Evolutionary conservation across 495 filamentous ascomycete genomes (phyloP).

Genomic region (Penicillium antarcticum): DNA sequence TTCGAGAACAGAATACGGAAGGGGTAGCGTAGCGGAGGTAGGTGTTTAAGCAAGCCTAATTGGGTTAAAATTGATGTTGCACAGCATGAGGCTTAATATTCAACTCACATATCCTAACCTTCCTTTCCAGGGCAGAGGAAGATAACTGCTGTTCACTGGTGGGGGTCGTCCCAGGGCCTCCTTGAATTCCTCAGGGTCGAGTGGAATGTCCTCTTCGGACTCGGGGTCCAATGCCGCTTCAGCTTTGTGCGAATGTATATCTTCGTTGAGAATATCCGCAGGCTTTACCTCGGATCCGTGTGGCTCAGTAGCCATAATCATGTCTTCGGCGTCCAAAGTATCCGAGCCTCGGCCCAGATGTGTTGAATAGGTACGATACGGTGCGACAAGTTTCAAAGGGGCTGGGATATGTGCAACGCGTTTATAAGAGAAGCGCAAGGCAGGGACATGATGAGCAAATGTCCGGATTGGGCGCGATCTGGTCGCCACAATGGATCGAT

Average conservation of each 20-base stretch:
- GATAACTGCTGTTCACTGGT: constrained; percentile 78
- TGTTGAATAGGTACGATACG: constrained; percentile 5
- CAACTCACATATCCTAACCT: constrained; percentile 79
- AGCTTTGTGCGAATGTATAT: constrained; percentile 7
- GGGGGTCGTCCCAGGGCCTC: constrained; percentile 61
- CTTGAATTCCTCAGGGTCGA: constrained; percentile 42
- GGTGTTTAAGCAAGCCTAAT: constrained; percentile 83
- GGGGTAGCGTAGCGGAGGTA: constrained; percentile 85
- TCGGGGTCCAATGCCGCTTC: constrained; percentile 38
- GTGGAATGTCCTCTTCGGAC: constrained; percentile 43
- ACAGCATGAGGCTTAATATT: not conserved
- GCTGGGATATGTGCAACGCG: not conserved
- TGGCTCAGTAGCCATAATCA: constrained; percentile 6
- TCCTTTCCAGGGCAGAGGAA: constrained; percentile 92
- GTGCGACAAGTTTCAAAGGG: not conserved
- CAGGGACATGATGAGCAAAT: constrained; percentile 18
- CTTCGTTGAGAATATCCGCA: constrained; percentile 19
- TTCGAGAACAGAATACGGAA: constrained; percentile 86
- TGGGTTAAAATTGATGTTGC: not conserved
- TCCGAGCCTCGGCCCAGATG: not conserved
- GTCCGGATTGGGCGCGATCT: constrained; percentile 16
- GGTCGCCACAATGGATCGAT: constrained; percentile 30
- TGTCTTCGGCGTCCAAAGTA: not conserved
- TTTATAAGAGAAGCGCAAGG: not conserved
- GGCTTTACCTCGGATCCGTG: constrained; percentile 10